Evolutionary conservation across 306 rosid species (phyloP), one percentile per base, ranked within the genome.

Genomic region (Acmispon strigosus): DNA sequence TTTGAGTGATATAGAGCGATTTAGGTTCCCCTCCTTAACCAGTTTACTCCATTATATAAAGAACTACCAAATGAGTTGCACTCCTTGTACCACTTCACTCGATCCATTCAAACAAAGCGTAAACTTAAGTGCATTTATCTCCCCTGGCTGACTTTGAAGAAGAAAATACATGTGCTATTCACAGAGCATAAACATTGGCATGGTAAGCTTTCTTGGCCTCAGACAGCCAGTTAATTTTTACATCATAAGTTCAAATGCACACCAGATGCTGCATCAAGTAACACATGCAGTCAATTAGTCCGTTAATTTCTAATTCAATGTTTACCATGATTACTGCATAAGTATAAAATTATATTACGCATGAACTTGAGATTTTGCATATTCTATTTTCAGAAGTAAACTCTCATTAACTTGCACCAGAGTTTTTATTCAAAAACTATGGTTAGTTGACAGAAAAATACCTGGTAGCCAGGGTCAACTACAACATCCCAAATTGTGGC

Each of bases 401-500:
- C 32, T 27, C 32, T 45, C 43, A 41, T 51, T 43, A 63, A 70
- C 8, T 1, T 12, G 34, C 24, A 64, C 14, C 41, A 9, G 20
- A 65, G 58, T 50, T 50, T 39, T 62, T 52, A 49, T 55, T 51
- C 51, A 41, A 62, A 76, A 48, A 41, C 18, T 45, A 81, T 36
- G 57, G 62, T 51, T 53, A 48, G 53, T 65, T 54, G 44, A 54
- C 57, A 43, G 43, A 72, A 72, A 77, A 53, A 16, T 84, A 90
- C 96, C 95, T 91, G 97, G 81, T 94, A 94, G 62, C 81, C 64
- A 63, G 99, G 97, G 80, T 94, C 99, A 76, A 94, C 91, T 8
- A 94, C 88, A 70, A 94, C 99, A 80, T 94, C 99, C 99, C 99
- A 91, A 61, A 94, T 94, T 62, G 99, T 94, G 54, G 99, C 99